These are phyloP conservation scores for Aspergillus novoparasiticus DNA, from an alignment of 2,329 filamentous ascomycete genomes.

Conservation along the genomic window DNA sequence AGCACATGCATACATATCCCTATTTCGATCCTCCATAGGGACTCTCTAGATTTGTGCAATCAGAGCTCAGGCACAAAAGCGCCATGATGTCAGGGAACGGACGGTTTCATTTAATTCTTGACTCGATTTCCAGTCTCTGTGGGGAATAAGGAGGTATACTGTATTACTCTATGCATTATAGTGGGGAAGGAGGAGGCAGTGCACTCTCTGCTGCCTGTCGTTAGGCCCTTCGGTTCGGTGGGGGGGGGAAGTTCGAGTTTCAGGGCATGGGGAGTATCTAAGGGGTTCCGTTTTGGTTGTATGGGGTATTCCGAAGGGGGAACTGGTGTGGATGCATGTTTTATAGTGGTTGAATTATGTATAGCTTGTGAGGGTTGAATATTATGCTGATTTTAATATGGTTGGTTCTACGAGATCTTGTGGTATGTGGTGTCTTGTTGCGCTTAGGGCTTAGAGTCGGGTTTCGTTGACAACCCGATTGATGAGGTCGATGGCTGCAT, in stretches of 20 bases:
- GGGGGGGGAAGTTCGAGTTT: background rate
- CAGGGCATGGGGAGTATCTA: background rate
- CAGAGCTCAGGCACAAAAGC: background rate
- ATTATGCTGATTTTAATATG: background rate
- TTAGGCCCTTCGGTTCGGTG: background rate
- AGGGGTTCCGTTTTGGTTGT: background rate
- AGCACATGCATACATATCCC: background rate
- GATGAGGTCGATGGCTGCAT: background rate
- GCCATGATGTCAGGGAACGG: background rate
- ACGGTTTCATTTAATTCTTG: background rate
- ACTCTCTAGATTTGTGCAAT: background rate
- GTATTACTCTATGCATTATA: background rate
- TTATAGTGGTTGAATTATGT: background rate
- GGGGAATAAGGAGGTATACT: background rate
- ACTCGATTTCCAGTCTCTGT: background rate
- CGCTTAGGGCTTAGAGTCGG: background rate
- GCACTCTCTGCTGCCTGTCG: background rate
- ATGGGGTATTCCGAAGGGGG: background rate
- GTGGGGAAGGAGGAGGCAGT: background rate
- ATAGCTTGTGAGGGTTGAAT: background rate
- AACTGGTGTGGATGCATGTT: background rate
- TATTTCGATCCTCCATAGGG: background rate
- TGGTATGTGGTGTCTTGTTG: background rate
- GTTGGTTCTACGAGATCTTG: too few relatives aligned
- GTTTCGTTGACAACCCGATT: background rate